A percentile compares a stretch with the other conserved stretches of the same genome.
phyloP scores from a whole-genome alignment of 768 basidiomycete species.

The Leccinum longicurvipes region DNA sequence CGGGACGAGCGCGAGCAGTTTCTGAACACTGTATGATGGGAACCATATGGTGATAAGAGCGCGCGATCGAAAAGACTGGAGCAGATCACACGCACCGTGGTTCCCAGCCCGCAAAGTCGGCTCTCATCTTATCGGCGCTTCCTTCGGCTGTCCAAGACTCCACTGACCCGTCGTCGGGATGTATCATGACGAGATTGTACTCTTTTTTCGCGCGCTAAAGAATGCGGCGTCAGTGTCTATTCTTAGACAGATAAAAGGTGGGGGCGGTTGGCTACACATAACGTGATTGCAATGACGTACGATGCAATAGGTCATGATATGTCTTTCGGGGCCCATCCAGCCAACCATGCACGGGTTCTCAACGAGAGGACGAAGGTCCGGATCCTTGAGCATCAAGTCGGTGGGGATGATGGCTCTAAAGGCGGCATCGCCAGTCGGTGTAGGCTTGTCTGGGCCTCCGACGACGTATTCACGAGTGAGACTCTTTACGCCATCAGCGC shows the following conservation, averaged over 20 bases:
- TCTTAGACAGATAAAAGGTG: not conserved
- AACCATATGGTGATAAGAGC: not conserved
- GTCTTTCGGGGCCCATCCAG: slow-evolving; percentile 56
- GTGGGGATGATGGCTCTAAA: slow-evolving; percentile 55
- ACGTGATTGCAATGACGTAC: slow-evolving; percentile 24
- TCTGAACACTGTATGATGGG: slow-evolving; percentile 36
- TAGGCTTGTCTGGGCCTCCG: slow-evolving; percentile 43
- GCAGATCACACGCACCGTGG: slow-evolving; percentile 35
- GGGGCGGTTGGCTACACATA: not conserved
- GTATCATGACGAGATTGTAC: slow-evolving; percentile 45
- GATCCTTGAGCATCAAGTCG: slow-evolving; percentile 43
- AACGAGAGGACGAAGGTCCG: slow-evolving; percentile 47
- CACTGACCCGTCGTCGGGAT: slow-evolving; percentile 37
- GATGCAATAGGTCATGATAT: slow-evolving; percentile 45
- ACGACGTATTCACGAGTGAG: slow-evolving; percentile 45
- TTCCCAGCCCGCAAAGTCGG: slow-evolving; percentile 47
- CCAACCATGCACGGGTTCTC: slow-evolving; percentile 51
- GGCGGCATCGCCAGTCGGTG: slow-evolving; percentile 60
- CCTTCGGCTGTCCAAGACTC: slow-evolving; percentile 47
- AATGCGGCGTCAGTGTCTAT: not conserved
- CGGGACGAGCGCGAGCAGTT: slow-evolving; percentile 44
- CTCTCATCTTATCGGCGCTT: slow-evolving; percentile 43
- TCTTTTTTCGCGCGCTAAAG: slow-evolving; percentile 34
- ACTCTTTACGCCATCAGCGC: slow-evolving; percentile 55
- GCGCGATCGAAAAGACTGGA: not conserved